These are phyloP conservation scores for Termitomyces eurrhizus DNA, from an alignment of 768 basidiomycete species.

Conservation along the genomic window DNA sequence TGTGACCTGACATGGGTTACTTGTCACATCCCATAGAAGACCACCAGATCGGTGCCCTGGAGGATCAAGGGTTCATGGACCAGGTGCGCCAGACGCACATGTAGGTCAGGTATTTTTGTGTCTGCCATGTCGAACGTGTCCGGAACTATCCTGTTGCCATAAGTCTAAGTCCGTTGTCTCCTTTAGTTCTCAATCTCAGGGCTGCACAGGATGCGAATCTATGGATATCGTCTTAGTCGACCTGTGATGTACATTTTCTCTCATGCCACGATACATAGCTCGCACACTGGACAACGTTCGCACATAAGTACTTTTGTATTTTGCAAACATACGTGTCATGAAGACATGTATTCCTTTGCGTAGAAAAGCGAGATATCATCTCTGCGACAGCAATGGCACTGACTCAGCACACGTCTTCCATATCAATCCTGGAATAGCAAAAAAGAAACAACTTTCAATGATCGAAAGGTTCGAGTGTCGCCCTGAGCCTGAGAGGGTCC, in stretches of 20 bases:
- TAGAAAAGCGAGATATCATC: conserved; percentile 12
- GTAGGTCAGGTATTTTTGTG: conserved; percentile 31
- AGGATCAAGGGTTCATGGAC: conserved; percentile 32
- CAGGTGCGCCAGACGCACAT: conserved; percentile 23
- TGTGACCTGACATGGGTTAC: conserved; percentile 27
- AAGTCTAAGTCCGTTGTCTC: conserved; percentile 24
- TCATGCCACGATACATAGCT: background rate
- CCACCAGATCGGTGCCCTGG: conserved; percentile 32
- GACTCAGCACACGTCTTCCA: background rate
- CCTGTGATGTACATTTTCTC: conserved; percentile 3
- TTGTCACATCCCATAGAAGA: conserved; percentile 27
- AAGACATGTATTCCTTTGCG: conserved; percentile 8
- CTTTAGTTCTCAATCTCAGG: conserved; percentile 26
- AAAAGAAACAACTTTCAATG: conserved; percentile 5
- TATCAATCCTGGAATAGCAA: conserved; percentile 2
- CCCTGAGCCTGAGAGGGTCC: background rate
- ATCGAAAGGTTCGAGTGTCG: background rate
- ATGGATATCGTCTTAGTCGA: background rate
- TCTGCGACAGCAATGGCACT: background rate
- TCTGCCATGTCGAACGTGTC: conserved; percentile 27
- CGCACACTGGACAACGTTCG: conserved; percentile 5
- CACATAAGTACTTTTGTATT: background rate
- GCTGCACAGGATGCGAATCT: conserved; percentile 22
- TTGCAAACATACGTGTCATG: conserved; percentile 13
- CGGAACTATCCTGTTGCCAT: conserved; percentile 29